Percentiles rank a stretch among this genome's conserved stretches.
Conservation (phyloP, 148 eudicot species). For the Polygonum maritimum region DNA sequence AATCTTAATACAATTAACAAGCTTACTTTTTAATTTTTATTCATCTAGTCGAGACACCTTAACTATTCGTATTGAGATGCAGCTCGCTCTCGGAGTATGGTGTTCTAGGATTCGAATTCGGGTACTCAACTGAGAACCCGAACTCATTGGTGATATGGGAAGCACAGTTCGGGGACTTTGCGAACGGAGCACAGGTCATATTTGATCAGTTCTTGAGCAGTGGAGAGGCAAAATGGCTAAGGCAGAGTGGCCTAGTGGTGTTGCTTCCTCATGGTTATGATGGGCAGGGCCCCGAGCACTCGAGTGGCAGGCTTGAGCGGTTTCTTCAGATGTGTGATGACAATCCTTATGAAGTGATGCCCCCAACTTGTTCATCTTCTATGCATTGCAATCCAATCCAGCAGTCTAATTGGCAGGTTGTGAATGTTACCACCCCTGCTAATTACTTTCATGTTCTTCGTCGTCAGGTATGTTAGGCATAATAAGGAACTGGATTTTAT, state of each 20-base stretch:
- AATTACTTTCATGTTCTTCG: constrained; percentile 69
- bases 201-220: constrained; percentile 21
- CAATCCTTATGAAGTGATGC: constrained; percentile 49
- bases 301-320: constrained; percentile 68
- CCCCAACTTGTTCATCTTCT: constrained; percentile 36
- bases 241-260: constrained; percentile 21
- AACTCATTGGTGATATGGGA: constrained; percentile 70
- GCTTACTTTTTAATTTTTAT: too few relatives aligned
- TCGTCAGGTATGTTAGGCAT: constrained; percentile 42
- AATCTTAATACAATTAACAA: too few relatives aligned
- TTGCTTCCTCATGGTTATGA: constrained; percentile 75
- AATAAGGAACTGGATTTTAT: background rate
- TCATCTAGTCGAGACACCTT: too few relatives aligned
- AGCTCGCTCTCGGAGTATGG: constrained; percentile 81
- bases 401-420: constrained; percentile 82
- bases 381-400: constrained; percentile 53
- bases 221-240: constrained; percentile 18
- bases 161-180: constrained; percentile 47
- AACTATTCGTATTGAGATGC: constrained; percentile 11
- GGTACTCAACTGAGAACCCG: constrained; percentile 74
- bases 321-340: constrained; percentile 82
- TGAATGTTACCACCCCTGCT: constrained; percentile 69
- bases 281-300: constrained; percentile 88
- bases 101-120: constrained; percentile 68
- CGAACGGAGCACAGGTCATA: constrained; percentile 18